Conservation (phyloP, 169 alveolate species). For the Pseudocohnilembus persalinus region DNA sequence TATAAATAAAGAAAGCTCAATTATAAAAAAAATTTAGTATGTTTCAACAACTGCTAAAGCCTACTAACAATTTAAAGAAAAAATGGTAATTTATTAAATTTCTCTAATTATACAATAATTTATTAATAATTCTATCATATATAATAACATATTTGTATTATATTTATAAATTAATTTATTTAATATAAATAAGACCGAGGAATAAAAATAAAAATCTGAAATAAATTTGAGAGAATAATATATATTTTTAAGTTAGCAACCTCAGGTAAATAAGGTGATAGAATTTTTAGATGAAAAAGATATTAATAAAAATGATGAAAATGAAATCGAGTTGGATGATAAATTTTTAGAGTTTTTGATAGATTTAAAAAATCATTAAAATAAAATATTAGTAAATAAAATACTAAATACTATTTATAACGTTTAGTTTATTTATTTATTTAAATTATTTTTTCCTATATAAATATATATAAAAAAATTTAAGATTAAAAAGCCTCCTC, state of each 20-base stretch:
- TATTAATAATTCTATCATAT: neutral
- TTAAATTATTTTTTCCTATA: neutral
- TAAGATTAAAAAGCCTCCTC: no score
- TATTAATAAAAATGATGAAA: no score
- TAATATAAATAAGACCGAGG: no score
- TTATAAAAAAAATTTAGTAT: conserved; percentile 1
- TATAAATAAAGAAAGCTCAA: neutral
- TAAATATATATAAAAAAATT: conserved; percentile 28
- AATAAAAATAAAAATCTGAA: no score
- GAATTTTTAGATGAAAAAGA: no score
- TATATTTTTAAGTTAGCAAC: no score
- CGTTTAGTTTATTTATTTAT: conserved; percentile 8
- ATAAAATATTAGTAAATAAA: conserved; percentile 1
- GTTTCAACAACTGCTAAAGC: neutral
- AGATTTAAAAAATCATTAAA: neutral
- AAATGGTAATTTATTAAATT: neutral
- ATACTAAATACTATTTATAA: neutral
- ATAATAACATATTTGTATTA: neutral
- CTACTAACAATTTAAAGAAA: neutral
- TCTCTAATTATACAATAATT: no score
- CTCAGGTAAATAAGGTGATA: no score
- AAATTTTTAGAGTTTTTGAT: neutral
- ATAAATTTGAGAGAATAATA: no score
- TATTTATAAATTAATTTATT: neutral
- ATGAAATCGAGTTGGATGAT: no score